Base-by-base conservation (phyloP, 1,284 basidiomycete species). In the Cutaneotrichosporon arboriforme region DNA sequence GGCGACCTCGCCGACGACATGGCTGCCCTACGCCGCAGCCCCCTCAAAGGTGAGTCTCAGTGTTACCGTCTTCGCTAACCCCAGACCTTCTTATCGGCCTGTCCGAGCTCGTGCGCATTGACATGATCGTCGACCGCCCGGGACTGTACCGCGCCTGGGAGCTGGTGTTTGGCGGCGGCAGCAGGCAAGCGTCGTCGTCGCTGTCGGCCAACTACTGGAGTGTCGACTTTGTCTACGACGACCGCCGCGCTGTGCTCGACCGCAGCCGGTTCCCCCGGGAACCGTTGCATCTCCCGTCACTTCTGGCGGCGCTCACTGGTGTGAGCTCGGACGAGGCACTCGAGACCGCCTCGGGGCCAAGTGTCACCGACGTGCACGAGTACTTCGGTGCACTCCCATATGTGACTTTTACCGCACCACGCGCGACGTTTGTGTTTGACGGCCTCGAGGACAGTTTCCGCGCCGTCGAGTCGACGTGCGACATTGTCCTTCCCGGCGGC, bases 141-240 rank as follows among this genome's bases (percentile, higher is more conserved):
- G 67, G 66, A 1, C 54, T 72, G 14, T 67, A 66, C 41, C 53
- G 58, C 21, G 55, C 62, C 10, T 72, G 70, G 70, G 62, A 63
- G 23, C 36, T 67, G 38, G 43, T 71, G 4, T 72, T 70, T 42
- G 65, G 67, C 14, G 65, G 59, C 13, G 68, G 65, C 7, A 59
- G 63, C 10, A 48, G 58, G 23, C 55, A 55, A 13, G 62, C 62
- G 1, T 66, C 68, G 3, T 59, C 61, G 3, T 58, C 61, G 5
- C 44, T 72, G 10, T 58, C 61, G 8, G 58, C 60, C n/a, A 69
- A 71, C 48, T 74, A 64, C 54, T 74, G 72, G 72, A 50, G 56
- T 10, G 61, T 58, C 35, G 72, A 74, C 54, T 65, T 58, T 53
- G 58, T 58, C 8, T 58, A 61, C 41, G 58, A 63, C 4, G 57